Percentiles rank a stretch among this genome's conserved stretches.
Evolutionary conservation across 306 rosid genomes (phyloP).

Genomic region (Casuarina cunninghamiana): DNA sequence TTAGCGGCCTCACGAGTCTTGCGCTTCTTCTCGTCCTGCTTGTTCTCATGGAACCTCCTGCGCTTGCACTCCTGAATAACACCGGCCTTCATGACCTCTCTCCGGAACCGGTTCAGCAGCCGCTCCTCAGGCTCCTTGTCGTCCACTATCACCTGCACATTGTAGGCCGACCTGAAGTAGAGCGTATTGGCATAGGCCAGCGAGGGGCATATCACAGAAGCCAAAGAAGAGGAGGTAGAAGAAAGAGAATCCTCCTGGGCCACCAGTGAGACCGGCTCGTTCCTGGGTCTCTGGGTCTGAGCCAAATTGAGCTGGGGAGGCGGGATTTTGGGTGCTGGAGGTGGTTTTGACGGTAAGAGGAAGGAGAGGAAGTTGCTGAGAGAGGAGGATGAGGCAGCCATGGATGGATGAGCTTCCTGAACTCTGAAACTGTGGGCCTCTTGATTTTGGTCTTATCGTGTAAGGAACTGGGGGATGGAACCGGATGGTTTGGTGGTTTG

Average conservation of each 20-base stretch:
- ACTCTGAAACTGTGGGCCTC: background rate
- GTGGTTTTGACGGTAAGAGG: slow-evolving; percentile 54
- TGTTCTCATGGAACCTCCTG: slow-evolving; percentile 60
- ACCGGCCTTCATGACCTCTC: slow-evolving; percentile 85
- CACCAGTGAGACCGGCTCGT: slow-evolving; percentile 20
- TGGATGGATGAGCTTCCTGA: slow-evolving; percentile 16
- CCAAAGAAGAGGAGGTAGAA: slow-evolving; percentile 30
- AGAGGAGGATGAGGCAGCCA: slow-evolving; percentile 75
- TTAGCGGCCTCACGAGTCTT: slow-evolving; percentile 77
- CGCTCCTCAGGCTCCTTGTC: slow-evolving; percentile 85
- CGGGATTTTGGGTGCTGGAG: slow-evolving; percentile 37
- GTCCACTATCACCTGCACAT: slow-evolving; percentile 67
- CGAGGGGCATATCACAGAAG: slow-evolving; percentile 61
- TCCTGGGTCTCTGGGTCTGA: slow-evolving; percentile 30
- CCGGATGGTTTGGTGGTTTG: background rate
- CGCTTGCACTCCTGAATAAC: slow-evolving; percentile 75
- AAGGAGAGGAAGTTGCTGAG: slow-evolving; percentile 61
- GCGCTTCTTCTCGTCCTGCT: slow-evolving; percentile 81
- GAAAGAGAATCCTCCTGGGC: slow-evolving; percentile 14
- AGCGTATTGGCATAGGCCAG: slow-evolving; percentile 50
- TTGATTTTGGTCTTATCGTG: slow-evolving; percentile 5
- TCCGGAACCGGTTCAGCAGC: slow-evolving; percentile 61
- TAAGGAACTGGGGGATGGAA: background rate
- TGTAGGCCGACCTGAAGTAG: slow-evolving; percentile 52
- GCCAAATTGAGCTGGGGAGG: slow-evolving; percentile 35